phyloP scores from a whole-genome alignment of 129 eudicot genomes.

The Arctium minus region DNA sequence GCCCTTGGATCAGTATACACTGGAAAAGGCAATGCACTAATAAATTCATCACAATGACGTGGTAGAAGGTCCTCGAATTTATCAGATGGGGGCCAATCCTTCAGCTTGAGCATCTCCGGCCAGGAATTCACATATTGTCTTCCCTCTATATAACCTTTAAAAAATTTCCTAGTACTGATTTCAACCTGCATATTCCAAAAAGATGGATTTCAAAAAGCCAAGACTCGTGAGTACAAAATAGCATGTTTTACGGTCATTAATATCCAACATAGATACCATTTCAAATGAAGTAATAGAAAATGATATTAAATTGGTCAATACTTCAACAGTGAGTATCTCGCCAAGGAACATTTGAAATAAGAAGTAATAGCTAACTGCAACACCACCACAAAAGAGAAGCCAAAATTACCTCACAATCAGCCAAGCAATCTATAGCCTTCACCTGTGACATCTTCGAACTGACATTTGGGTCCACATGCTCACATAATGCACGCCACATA shows the following conservation, averaged over 20 bases:
- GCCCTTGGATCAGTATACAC: slow-evolving; percentile 80
- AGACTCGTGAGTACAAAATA: neutral
- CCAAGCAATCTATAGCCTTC: slow-evolving; percentile 85
- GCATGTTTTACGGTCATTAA: neutral
- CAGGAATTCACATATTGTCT: slow-evolving; percentile 64
- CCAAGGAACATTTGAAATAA: neutral
- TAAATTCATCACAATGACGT: slow-evolving; percentile 89
- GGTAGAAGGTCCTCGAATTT: slow-evolving; percentile 84
- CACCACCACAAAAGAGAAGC: slow-evolving; percentile 3
- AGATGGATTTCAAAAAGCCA: neutral
- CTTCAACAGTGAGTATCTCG: neutral
- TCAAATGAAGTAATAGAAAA: neutral
- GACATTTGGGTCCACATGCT: slow-evolving; percentile 39
- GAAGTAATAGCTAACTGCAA: neutral
- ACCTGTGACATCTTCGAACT: slow-evolving; percentile 60
- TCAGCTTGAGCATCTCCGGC: slow-evolving; percentile 97
- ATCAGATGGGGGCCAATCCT: slow-evolving; percentile 97
- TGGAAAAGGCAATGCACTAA: slow-evolving; percentile 74
- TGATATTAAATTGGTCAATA: neutral
- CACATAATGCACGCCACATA: slow-evolving; percentile 91
- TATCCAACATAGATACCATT: neutral
- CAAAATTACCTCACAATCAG: slow-evolving; percentile 74
- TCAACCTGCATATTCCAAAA: slow-evolving; percentile 58
- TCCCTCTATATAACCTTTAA: slow-evolving; percentile 75
- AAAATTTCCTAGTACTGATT: slow-evolving; percentile 61